These are phyloP conservation scores for Vigna radiata DNA, from an alignment of 306 rosid species.

Conservation along the genomic window DNA sequence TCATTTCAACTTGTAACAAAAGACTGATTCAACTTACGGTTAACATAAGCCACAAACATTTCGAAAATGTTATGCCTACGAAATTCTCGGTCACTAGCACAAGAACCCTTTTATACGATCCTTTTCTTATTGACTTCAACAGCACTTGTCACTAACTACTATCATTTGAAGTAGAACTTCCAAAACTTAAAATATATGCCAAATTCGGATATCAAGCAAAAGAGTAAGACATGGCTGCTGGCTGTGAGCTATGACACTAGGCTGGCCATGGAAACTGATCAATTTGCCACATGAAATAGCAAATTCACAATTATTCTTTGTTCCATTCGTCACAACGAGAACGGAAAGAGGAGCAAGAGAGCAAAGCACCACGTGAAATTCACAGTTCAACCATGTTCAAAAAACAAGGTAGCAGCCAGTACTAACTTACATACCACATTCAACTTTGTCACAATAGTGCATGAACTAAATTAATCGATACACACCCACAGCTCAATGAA, in stretches of 20 bases:
- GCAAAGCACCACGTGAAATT: conserved; percentile 21
- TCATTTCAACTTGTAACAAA: not conserved
- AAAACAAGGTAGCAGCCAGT: conserved; percentile 8
- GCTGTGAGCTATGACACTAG: not conserved
- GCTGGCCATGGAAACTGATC: conserved; percentile 7
- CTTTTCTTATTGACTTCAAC: too few species aligned
- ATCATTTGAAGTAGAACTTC: not conserved
- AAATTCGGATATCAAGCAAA: not conserved
- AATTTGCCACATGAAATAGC: not conserved
- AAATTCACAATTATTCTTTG: not conserved
- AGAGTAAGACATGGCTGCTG: not conserved
- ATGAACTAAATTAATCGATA: conserved; percentile 16
- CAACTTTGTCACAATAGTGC: conserved; percentile 8
- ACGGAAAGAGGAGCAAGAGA: not conserved
- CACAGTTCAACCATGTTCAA: conserved; percentile 30
- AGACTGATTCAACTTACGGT: not conserved
- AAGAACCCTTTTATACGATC: not conserved
- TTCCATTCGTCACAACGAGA: not conserved
- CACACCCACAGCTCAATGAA: not conserved
- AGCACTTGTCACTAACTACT: too few species aligned
- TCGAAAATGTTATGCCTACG: not conserved
- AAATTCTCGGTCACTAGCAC: not conserved
- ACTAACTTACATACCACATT: conserved; percentile 35
- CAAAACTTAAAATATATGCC: not conserved
- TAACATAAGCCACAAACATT: not conserved